phyloP scores from a whole-genome alignment of 1,284 basidiomycete genomes.

The Abortiporus biennis region DNA sequence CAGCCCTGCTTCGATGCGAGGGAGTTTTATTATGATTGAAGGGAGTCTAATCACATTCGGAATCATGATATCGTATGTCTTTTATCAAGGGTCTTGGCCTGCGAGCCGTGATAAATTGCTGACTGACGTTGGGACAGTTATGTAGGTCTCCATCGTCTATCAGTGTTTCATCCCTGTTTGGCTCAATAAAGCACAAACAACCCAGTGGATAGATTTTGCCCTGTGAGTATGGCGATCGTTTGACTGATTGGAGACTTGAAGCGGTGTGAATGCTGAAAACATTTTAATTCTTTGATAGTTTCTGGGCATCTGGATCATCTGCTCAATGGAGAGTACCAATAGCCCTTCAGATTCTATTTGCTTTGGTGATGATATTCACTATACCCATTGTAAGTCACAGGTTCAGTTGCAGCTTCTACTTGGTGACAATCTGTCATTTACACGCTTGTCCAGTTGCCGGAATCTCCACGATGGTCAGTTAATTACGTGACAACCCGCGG shows the following conservation, averaged over 20 bases:
- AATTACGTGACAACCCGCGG: no score
- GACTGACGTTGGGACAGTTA: conserved; percentile 32
- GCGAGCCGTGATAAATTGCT: background rate
- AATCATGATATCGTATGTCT: conserved; percentile 59
- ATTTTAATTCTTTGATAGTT: conserved; percentile 29
- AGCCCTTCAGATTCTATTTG: conserved; percentile 60
- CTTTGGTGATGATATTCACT: conserved; percentile 50
- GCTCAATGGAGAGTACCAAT: conserved; percentile 70
- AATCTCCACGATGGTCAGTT: conserved; percentile 66
- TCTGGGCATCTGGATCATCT: conserved; percentile 43
- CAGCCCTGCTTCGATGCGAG: conserved; percentile 52
- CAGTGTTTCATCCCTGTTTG: background rate
- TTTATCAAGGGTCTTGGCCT: background rate
- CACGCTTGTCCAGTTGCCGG: conserved; percentile 44
- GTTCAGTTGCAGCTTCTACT: background rate
- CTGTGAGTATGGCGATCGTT: conserved; percentile 30
- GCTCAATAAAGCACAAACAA: no score
- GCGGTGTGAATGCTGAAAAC: background rate
- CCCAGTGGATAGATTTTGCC: conserved; percentile 57
- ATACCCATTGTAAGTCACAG: conserved; percentile 44
- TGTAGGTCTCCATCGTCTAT: conserved; percentile 28
- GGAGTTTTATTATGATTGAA: conserved; percentile 65
- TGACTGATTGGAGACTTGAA: background rate
- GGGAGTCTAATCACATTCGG: conserved; percentile 66
- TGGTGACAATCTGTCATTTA: background rate